Evolutionary conservation across 2,329 filamentous ascomycete species (phyloP).

Genomic region (Chaetomium olivaceum): DNA sequence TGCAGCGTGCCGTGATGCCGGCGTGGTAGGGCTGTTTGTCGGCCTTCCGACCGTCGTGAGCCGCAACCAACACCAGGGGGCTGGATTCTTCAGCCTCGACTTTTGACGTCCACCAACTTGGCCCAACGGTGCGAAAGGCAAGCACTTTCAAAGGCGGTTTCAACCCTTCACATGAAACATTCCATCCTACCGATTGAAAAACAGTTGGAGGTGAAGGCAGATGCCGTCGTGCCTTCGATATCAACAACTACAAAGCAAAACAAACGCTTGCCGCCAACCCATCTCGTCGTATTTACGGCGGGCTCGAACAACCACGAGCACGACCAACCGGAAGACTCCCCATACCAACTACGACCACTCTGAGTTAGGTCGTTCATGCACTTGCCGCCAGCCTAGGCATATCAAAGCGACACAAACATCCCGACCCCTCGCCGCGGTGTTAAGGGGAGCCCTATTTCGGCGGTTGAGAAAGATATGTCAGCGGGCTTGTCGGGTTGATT

Average conservation of each 20-base stretch:
- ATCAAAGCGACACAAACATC: background rate
- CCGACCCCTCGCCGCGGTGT: background rate
- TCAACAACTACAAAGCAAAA: conserved; percentile 7
- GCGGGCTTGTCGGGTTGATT: background rate
- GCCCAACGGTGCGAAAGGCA: conserved; percentile 2
- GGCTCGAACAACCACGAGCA: background rate
- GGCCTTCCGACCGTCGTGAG: background rate
- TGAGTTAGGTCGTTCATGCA: conserved; percentile 10
- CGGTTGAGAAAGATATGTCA: background rate
- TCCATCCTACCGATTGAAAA: background rate
- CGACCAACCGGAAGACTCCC: conserved; percentile 11
- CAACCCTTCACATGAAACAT: background rate
- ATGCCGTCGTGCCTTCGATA: background rate
- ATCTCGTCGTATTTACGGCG: too few species aligned
- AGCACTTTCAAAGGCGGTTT: background rate
- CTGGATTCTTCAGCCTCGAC: background rate
- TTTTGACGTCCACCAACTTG: background rate
- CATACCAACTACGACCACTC: background rate
- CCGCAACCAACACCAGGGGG: background rate
- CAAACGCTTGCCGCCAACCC: background rate
- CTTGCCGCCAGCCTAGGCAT: background rate
- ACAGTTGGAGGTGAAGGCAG: too few species aligned
- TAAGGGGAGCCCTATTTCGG: background rate
- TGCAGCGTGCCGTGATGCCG: background rate
- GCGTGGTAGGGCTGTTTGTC: background rate